phyloP scores from a whole-genome alignment of 2,329 filamentous ascomycete genomes.

The Pyricularia pennisetigena region DNA sequence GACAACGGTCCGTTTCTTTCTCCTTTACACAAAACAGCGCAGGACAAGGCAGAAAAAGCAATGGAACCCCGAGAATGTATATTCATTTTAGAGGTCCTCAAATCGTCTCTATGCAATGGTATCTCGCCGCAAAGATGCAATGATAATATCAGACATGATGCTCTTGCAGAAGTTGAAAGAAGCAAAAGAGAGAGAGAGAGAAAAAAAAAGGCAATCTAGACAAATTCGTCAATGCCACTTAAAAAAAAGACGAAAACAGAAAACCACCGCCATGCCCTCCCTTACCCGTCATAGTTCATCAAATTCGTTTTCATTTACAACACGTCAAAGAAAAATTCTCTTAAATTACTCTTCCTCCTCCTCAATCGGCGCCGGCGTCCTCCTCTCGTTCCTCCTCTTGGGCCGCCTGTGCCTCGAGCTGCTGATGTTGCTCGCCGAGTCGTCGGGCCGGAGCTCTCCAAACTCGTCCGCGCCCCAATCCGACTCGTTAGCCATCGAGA shows the following conservation, averaged over 20 bases:
- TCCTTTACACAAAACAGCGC: no score
- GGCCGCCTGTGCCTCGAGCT: slow-evolving; percentile 58
- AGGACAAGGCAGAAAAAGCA: no score
- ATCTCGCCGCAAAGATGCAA: neutral
- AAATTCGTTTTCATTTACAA: neutral
- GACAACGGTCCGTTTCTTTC: no score
- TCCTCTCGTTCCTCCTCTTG: slow-evolving; percentile 57
- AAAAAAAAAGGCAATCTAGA: no score
- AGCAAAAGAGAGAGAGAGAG: no score
- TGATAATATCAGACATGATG: neutral
- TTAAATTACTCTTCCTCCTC: slow-evolving; percentile 43
- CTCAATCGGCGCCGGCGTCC: slow-evolving; percentile 63
- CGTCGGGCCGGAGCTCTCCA: slow-evolving; percentile 61
- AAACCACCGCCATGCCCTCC: no score
- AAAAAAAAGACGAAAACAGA: no score
- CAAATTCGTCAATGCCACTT: no score
- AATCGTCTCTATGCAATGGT: no score
- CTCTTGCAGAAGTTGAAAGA: neutral
- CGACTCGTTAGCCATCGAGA: slow-evolving; percentile 32
- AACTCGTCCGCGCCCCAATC: slow-evolving; percentile 48
- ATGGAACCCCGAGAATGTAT: no score
- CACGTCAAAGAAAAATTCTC: neutral
- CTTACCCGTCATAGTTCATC: neutral
- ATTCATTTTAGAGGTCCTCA: no score
- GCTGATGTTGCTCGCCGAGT: slow-evolving; percentile 72